Conservation (phyloP, 371 early-diverging fungal species). For the Amoeboaphelidium protococcarum region DNA sequence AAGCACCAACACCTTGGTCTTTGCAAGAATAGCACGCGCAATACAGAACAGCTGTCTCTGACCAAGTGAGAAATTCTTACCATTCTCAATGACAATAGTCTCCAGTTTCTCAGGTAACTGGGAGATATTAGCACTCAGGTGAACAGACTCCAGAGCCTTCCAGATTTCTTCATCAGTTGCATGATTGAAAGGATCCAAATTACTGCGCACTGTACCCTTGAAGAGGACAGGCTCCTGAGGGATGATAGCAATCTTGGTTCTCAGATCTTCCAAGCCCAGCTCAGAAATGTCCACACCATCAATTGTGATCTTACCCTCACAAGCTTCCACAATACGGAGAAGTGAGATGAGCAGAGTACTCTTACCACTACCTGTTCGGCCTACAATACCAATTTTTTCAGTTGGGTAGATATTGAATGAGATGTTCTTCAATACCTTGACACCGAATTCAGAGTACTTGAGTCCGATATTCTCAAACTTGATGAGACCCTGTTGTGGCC, state of each 20-base stretch:
- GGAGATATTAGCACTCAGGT: slow-evolving; percentile 17
- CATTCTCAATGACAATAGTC: slow-evolving; percentile 29
- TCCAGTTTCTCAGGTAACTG: slow-evolving; percentile 28
- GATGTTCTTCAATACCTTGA: slow-evolving; percentile 29
- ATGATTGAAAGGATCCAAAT: slow-evolving; percentile 32
- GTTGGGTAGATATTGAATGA: slow-evolving; percentile 19
- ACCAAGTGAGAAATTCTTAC: slow-evolving; percentile 22
- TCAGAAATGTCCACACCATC: slow-evolving; percentile 29
- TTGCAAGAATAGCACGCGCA: slow-evolving; percentile 19
- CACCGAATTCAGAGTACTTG: slow-evolving; percentile 27
- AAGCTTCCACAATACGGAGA: slow-evolving; percentile 29
- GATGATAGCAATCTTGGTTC: slow-evolving; percentile 25
- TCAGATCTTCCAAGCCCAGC: slow-evolving; percentile 26
- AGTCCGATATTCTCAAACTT: slow-evolving; percentile 24
- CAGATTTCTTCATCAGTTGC: slow-evolving; percentile 21
- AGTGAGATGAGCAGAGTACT: slow-evolving; percentile 23
- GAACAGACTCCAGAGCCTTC: slow-evolving; percentile 13
- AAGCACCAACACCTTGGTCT: slow-evolving; percentile 19
- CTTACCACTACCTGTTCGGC: slow-evolving; percentile 25
- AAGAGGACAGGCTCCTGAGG: slow-evolving; percentile 36
- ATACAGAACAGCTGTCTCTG: slow-evolving; percentile 25
- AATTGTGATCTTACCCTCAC: slow-evolving; percentile 29
- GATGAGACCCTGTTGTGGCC: slow-evolving; percentile 20
- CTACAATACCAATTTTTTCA: slow-evolving; percentile 40
- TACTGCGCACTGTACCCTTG: slow-evolving; percentile 32